Conservation (phyloP, 805 yeast genomes). For the Kuraishia molischiana region DNA sequence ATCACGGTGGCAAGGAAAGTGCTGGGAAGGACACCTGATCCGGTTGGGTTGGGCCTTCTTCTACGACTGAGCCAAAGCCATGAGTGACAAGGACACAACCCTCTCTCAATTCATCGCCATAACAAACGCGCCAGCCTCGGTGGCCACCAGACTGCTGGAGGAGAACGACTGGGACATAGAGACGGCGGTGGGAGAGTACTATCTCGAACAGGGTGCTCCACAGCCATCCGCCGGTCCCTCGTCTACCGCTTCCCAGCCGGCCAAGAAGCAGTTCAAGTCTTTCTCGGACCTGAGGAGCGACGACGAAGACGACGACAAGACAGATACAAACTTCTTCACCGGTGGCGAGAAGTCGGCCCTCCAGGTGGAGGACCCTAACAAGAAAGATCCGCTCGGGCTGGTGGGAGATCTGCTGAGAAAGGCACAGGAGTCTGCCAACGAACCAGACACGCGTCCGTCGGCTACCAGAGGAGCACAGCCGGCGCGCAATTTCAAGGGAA, state of each 20-base stretch:
- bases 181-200: conserved; percentile 4
- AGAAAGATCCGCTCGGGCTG: conserved; percentile 28
- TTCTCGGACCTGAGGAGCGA: conserved; percentile 22
- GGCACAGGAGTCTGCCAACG: conserved; percentile 54
- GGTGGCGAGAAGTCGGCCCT: conserved; percentile 72
- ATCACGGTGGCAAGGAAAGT: too few species aligned
- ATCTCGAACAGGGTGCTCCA: conserved; percentile 2
- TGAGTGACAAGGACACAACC: conserved; percentile 2
- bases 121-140: conserved; percentile 25
- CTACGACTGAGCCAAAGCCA: too few species aligned
- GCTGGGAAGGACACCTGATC: too few species aligned
- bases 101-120: conserved; percentile 24
- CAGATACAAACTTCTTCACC: conserved; percentile 32
- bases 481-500: conserved; percentile 31
- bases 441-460: conserved; percentile 25
- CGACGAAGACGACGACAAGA: conserved; percentile 23
- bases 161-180: conserved; percentile 18
- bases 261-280: conserved; percentile 13
- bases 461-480: conserved; percentile 12
- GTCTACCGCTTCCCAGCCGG: conserved; percentile 1
- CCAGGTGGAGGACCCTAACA: conserved; percentile 67
- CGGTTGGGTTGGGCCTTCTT: too few species aligned
- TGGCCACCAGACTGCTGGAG: conserved; percentile 26
- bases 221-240: conserved; percentile 2
- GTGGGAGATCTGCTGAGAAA: conserved; percentile 53